These are phyloP conservation scores for Cutaneotrichosporon daszewskae DNA, from an alignment of 1,284 basidiomycete species.

Conservation along the genomic window DNA sequence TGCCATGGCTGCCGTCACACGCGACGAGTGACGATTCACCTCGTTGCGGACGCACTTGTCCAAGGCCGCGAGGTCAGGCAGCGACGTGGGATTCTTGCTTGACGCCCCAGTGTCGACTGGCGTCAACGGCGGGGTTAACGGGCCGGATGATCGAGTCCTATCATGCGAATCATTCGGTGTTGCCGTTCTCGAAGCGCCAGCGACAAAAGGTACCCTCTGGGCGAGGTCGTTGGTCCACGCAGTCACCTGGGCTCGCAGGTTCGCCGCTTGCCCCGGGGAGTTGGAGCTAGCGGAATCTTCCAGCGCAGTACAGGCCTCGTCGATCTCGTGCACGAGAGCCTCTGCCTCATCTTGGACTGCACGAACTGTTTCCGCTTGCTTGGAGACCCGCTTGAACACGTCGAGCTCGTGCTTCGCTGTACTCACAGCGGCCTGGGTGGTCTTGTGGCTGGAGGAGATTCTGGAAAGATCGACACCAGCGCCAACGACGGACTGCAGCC, in stretches of 20 bases:
- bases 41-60: slow-evolving; percentile 65
- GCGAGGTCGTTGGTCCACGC: slow-evolving; percentile 11
- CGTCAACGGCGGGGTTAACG: slow-evolving; percentile 15
- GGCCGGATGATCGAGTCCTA: background rate
- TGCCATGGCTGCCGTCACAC: slow-evolving; percentile 56
- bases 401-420: slow-evolving; percentile 12
- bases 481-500: too few relatives aligned
- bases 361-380: slow-evolving; percentile 13
- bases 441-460: too few relatives aligned
- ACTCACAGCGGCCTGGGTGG: too few relatives aligned
- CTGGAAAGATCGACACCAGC: too few relatives aligned
- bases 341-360: slow-evolving; percentile 15
- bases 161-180: too few relatives aligned
- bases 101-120: background rate
- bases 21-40: slow-evolving; percentile 62
- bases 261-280: too few relatives aligned
- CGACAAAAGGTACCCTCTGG: slow-evolving; percentile 8
- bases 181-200: too few relatives aligned
- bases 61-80: slow-evolving; percentile 56
- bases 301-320: slow-evolving; percentile 11
- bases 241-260: background rate
- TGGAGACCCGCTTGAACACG: slow-evolving; percentile 5
- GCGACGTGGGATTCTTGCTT: background rate
- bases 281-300: too few relatives aligned
- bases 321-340: slow-evolving; percentile 13